Conservation (phyloP, 176 grass and related monocot species). For the Aegilops bicornis region DNA sequence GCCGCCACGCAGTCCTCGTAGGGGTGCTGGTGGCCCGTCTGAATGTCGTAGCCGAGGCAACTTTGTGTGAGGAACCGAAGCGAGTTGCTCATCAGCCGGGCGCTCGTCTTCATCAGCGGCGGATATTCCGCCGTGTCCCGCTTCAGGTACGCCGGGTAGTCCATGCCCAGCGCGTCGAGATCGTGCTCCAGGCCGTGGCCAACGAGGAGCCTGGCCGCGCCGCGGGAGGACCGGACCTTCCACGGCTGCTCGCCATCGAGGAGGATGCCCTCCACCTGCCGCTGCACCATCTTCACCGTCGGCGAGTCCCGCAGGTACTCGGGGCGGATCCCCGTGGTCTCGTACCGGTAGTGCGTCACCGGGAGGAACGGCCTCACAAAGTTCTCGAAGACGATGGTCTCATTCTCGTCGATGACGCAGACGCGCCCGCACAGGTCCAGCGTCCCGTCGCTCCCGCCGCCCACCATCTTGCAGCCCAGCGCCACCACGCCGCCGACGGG, state of each 20-base stretch:
- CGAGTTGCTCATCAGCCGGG: conserved; percentile 79
- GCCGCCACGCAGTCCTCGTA: conserved; percentile 70
- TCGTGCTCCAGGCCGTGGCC: conserved; percentile 80
- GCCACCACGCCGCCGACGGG: conserved; percentile 41
- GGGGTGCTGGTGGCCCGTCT: conserved; percentile 45
- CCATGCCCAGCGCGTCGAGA: conserved; percentile 59
- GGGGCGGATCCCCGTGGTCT: conserved; percentile 65
- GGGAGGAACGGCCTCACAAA: conserved; percentile 68
- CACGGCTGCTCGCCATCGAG: conserved; percentile 59
- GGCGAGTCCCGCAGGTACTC: conserved; percentile 52
- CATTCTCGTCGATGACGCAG: conserved; percentile 69
- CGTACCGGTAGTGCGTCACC: conserved; percentile 73
- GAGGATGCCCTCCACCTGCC: conserved; percentile 50
- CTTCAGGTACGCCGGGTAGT: conserved; percentile 58
- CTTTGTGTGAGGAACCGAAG: conserved; percentile 66
- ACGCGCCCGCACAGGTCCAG: conserved; percentile 75
- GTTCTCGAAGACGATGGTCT: conserved; percentile 43
- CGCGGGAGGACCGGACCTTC: conserved; percentile 43
- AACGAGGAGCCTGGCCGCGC: conserved; percentile 39
- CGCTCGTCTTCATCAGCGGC: conserved; percentile 93
- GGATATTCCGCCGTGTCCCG: conserved; percentile 84
- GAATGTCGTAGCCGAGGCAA: conserved; percentile 61
- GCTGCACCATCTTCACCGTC: conserved; percentile 47
- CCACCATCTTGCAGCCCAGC: conserved; percentile 86
- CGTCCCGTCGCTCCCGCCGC: conserved; percentile 64